Conservation (phyloP, 208 protist genomes). For the Crithidia fasciculata region DNA sequence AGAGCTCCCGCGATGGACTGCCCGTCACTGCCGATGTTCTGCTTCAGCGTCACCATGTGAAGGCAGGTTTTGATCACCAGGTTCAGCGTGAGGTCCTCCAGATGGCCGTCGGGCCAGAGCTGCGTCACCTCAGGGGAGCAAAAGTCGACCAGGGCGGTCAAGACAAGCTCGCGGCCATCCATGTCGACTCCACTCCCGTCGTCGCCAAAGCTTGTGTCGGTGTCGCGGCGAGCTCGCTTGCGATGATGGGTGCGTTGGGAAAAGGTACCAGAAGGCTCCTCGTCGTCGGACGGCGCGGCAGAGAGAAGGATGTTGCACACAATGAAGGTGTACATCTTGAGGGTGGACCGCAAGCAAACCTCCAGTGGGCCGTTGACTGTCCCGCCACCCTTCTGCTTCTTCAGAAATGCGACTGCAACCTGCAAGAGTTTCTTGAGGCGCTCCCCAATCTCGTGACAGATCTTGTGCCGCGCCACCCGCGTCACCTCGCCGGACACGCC, state of each 20-base stretch:
- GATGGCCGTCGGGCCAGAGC: constrained; percentile 56
- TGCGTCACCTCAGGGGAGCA: constrained; percentile 63
- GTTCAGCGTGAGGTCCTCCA: constrained; percentile 74
- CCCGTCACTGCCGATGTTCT: constrained; percentile 76
- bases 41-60: constrained; percentile 88
- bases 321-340: constrained; percentile 89
- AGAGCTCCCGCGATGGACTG: constrained; percentile 76
- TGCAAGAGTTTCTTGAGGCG: constrained; percentile 86
- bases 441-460: constrained; percentile 88
- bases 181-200: constrained; percentile 89
- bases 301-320: constrained; percentile 74
- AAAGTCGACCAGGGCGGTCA: constrained; percentile 81
- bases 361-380: constrained; percentile 45
- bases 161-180: constrained; percentile 84
- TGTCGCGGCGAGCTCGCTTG: constrained; percentile 43
- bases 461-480: constrained; percentile 77
- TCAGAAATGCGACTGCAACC: constrained; percentile 68
- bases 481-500: constrained; percentile 37
- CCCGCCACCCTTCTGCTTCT: constrained; percentile 31
- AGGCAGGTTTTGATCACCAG: constrained; percentile 71
- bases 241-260: constrained; percentile 48
- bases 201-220: constrained; percentile 76
- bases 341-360: constrained; percentile 77
- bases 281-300: constrained; percentile 56
- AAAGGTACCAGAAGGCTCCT: constrained; percentile 30